These are phyloP conservation scores for Kwoniella newhampshirensis DNA, from an alignment of 768 basidiomycete genomes.

Conservation along the genomic window DNA sequence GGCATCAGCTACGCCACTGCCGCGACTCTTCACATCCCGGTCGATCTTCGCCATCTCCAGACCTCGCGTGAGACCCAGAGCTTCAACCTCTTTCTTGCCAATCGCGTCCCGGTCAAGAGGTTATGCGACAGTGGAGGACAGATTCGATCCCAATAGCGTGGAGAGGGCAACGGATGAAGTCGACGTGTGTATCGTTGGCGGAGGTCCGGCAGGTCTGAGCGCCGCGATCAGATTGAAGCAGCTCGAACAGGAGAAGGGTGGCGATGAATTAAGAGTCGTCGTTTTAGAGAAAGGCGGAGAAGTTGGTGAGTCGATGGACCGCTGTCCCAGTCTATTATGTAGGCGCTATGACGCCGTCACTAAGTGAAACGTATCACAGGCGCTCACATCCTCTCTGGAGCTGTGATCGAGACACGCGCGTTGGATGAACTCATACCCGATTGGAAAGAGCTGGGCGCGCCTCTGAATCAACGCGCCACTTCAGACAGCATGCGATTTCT, in stretches of 20 bases:
- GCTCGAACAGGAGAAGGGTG: constrained; percentile 72
- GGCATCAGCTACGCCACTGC: constrained; percentile 9
- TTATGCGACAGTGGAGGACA: constrained; percentile 37
- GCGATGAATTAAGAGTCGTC: constrained; percentile 78
- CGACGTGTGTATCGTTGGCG: constrained; percentile 96
- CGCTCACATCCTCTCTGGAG: constrained; percentile 91
- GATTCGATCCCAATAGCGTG: constrained; percentile 61
- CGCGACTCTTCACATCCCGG: constrained; percentile 9
- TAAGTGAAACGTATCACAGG: constrained; percentile 57
- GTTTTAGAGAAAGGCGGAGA: constrained; percentile 93
- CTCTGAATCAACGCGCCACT: constrained; percentile 74
- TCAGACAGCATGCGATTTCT: constrained; percentile 82
- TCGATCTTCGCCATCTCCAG: constrained; percentile 18
- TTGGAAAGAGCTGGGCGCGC: constrained; percentile 73
- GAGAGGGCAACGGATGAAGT: constrained; percentile 87
- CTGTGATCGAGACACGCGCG: constrained; percentile 88
- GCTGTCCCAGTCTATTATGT: neutral
- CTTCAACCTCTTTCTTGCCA: neutral
- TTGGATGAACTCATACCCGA: constrained; percentile 85
- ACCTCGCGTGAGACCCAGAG: neutral
- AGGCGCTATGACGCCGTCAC: neutral
- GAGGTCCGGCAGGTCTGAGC: constrained; percentile 88
- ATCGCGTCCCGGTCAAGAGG: constrained; percentile 10
- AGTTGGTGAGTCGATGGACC: constrained; percentile 71
- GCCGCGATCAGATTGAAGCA: constrained; percentile 97